A percentile compares a stretch with the other conserved stretches of the same genome.
phyloP scores from a whole-genome alignment of 2,329 filamentous ascomycete genomes.

The Cladobotryum protrusum region DNA sequence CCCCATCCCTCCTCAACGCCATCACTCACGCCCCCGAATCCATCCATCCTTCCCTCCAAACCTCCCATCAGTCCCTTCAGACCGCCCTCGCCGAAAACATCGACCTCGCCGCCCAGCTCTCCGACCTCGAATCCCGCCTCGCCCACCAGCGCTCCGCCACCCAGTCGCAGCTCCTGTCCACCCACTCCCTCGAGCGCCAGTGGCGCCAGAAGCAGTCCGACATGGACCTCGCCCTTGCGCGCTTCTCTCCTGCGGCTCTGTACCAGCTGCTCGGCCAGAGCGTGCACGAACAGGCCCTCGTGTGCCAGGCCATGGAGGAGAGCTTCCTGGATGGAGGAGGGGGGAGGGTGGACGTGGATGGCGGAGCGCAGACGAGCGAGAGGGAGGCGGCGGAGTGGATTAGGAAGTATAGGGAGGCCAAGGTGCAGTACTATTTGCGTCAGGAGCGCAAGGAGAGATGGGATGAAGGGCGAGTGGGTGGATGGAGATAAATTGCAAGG shows the following conservation, averaged over 20 bases:
- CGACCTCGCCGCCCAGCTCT: conserved; percentile 57
- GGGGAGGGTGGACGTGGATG: conserved; percentile 27
- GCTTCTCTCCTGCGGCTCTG: conserved; percentile 79
- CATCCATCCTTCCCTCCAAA: conserved; percentile 64
- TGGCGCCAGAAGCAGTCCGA: conserved; percentile 85
- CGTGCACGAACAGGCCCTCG: conserved; percentile 72
- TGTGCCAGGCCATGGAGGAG: conserved; percentile 81
- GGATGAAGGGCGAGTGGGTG: conserved; percentile 93
- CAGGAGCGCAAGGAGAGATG: conserved; percentile 86
- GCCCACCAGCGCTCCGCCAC: conserved; percentile 60
- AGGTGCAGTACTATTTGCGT: conserved; percentile 69
- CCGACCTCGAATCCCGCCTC: conserved; percentile 52
- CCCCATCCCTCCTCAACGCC: conserved; percentile 62
- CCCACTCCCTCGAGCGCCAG: conserved; percentile 83
- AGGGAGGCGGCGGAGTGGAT: conserved; percentile 84
- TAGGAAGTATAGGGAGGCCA: conserved; percentile 70
- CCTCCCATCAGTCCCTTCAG: conserved; percentile 59
- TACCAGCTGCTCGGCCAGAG: conserved; percentile 75
- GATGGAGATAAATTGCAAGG: conserved; percentile 63
- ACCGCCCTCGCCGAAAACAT: conserved; percentile 65
- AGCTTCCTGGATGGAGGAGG: conserved; percentile 66
- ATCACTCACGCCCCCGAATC: conserved; percentile 62
- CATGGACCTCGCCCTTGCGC: conserved; percentile 77
- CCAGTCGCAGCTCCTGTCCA: conserved; percentile 73
- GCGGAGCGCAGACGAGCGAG: conserved; percentile 49